Percentiles rank a stretch among this genome's conserved stretches.
phyloP scores from a whole-genome alignment of 73 alveolate species.

The Uronychia binucleata region DNA sequence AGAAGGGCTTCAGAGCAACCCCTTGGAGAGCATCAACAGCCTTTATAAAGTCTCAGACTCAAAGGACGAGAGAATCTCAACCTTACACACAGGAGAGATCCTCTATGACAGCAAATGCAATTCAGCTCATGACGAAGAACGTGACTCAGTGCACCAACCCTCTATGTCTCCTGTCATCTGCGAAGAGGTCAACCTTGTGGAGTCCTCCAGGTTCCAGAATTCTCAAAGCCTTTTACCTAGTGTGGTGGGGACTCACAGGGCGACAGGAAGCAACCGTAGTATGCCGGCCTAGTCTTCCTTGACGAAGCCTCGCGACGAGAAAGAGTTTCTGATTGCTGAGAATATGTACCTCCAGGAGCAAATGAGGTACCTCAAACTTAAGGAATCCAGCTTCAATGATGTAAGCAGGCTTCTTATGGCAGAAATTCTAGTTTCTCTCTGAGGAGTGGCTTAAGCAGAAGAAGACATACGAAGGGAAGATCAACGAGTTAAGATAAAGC shows the following conservation, averaged over 20 bases:
- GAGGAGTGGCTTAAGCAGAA: background rate
- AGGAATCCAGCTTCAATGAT: background rate
- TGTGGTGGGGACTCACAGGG: too few species aligned
- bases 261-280: too few species aligned
- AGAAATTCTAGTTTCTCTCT: background rate
- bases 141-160: too few species aligned
- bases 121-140: too few species aligned
- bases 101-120: too few species aligned
- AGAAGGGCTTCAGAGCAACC: background rate
- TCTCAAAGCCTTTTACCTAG: too few species aligned
- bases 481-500: too few species aligned
- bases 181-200: background rate
- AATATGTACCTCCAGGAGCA: background rate
- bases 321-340: background rate
- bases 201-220: too few species aligned
- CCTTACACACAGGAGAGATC: too few species aligned
- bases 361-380: background rate
- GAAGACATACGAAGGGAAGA: background rate
- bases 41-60: background rate
- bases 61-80: background rate
- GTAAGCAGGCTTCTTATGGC: background rate
- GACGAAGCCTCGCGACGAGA: background rate
- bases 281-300: too few species aligned
- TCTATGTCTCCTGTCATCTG: background rate
- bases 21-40: background rate